phyloP scores from a whole-genome alignment of 805 yeast species.

The Wickerhamiella kazuoi region DNA sequence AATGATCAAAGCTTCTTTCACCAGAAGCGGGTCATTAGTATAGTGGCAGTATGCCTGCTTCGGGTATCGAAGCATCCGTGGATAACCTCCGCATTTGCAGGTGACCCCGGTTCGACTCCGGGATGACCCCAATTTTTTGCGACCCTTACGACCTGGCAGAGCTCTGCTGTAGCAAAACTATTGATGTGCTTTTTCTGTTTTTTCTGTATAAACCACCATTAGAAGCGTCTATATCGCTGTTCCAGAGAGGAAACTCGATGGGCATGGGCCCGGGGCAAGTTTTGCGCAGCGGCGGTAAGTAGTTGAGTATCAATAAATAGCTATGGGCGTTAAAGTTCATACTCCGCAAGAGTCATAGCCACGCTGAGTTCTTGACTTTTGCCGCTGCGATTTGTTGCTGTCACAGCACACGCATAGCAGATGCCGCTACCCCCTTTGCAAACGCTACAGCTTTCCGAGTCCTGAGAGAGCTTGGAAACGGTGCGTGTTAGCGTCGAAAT shows the following conservation, averaged over 20 bases:
- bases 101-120: conserved; percentile 27
- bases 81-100: conserved; percentile 20
- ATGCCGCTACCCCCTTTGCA: conserved; percentile 4
- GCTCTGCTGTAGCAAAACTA: neutral
- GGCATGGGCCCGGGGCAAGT: neutral
- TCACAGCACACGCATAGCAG: conserved; percentile 17
- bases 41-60: conserved; percentile 26
- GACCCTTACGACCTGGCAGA: neutral
- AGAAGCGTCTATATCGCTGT: too few species aligned
- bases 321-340: too few species aligned
- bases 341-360: too few species aligned
- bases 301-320: too few species aligned
- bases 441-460: conserved; percentile 10
- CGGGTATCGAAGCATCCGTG: conserved; percentile 22
- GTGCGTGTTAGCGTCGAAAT: conserved; percentile 86
- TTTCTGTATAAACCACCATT: too few species aligned
- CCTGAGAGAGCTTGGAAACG: conserved; percentile 45
- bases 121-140: conserved; percentile 22
- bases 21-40: conserved; percentile 20
- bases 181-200: too few species aligned
- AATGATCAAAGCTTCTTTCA: too few species aligned
- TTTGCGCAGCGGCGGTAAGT: neutral
- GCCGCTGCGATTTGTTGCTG: too few species aligned
- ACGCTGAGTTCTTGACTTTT: too few species aligned
- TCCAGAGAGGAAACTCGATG: too few species aligned